These are phyloP conservation scores for Schwanniomyces polymorphus DNA, from an alignment of 805 yeast genomes.

Conservation along the genomic window DNA sequence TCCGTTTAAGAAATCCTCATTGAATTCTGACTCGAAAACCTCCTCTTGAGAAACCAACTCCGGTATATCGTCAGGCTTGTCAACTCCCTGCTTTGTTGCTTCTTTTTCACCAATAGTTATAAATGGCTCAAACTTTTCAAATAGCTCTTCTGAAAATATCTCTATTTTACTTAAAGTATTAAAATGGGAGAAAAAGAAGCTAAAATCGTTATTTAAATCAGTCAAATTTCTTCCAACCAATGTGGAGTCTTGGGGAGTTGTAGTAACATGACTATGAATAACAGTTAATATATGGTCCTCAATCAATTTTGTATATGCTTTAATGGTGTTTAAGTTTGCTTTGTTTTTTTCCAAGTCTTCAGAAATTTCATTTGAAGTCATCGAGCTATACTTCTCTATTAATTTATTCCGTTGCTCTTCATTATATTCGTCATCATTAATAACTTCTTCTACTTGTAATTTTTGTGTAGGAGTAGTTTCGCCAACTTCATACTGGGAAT, in stretches of 20 bases:
- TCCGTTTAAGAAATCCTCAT: constrained; percentile 28
- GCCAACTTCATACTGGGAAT: constrained; percentile 8
- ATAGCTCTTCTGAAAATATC: constrained; percentile 25
- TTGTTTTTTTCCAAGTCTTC: constrained; percentile 14
- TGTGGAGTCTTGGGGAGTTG: not conserved
- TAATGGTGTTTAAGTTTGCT: constrained; percentile 10
- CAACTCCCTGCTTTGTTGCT: not conserved
- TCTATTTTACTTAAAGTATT: constrained; percentile 31
- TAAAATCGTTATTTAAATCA: constrained; percentile 17
- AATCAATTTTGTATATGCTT: constrained; percentile 12
- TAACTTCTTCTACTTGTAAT: not conserved
- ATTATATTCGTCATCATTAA: not conserved
- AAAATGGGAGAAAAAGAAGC: constrained; percentile 26
- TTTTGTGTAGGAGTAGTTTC: not conserved
- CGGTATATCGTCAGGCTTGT: constrained; percentile 3
- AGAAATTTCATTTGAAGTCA: constrained; percentile 16
- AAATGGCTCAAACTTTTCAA: constrained; percentile 21
- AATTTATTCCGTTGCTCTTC: constrained; percentile 10
- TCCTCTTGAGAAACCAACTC: not conserved
- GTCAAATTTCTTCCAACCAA: not conserved
- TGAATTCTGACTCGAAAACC: constrained; percentile 25
- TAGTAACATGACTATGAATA: constrained; percentile 2
- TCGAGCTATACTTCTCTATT: constrained; percentile 8
- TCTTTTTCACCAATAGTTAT: constrained; percentile 9
- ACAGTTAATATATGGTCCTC: constrained; percentile 12